Conservation (phyloP, 768 basidiomycete species). For the Calocera viscosa region DNA sequence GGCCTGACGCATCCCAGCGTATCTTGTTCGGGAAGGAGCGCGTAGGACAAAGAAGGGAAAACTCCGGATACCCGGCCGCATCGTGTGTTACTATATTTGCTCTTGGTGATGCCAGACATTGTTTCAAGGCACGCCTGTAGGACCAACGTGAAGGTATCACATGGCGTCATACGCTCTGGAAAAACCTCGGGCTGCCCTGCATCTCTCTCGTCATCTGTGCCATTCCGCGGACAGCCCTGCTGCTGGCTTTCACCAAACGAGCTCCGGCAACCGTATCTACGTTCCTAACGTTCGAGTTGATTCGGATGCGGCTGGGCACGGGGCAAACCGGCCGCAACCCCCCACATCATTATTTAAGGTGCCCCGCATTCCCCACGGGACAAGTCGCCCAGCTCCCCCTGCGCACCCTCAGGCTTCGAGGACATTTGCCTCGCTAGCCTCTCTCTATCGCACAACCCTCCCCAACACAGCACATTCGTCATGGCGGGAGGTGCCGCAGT, state of each 20-base stretch:
- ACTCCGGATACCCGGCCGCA: not conserved
- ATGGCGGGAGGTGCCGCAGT: not conserved
- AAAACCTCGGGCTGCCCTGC: slow-evolving; percentile 2
- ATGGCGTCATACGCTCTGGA: not conserved
- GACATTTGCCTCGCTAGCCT: not conserved
- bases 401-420: not conserved
- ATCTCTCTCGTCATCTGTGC: not conserved
- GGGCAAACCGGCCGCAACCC: slow-evolving; percentile 3
- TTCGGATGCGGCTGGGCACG: not conserved
- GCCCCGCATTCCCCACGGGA: not conserved
- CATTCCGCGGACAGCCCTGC: not conserved
- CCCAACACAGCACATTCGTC: not conserved
- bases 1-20: not conserved
- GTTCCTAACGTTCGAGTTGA: not conserved
- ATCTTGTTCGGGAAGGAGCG: not conserved
- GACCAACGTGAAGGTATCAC: not conserved
- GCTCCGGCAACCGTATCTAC: not conserved
- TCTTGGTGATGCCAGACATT: not conserved
- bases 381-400: not conserved
- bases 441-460: not conserved
- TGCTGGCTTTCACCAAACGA: not conserved
- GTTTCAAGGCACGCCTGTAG: no score
- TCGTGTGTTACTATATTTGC: not conserved
- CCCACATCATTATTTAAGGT: slow-evolving; percentile 1
- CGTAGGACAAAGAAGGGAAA: no score